These are phyloP conservation scores for Cladobotryum mycophilum DNA, from an alignment of 2,329 filamentous ascomycete genomes.

Conservation along the genomic window DNA sequence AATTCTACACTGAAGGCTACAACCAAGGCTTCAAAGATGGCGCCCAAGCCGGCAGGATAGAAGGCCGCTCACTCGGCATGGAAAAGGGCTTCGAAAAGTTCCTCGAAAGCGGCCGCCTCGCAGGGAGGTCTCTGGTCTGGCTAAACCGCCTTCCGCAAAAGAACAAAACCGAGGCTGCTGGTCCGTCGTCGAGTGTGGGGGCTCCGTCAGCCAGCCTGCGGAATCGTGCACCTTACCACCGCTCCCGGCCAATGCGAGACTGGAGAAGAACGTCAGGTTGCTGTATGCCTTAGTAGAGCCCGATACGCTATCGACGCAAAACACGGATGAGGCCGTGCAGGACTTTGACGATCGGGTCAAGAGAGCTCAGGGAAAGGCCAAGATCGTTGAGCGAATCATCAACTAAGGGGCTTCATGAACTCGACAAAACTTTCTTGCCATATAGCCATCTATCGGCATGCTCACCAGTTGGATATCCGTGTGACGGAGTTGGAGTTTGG, in stretches of 20 bases:
- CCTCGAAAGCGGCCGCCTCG: conserved; percentile 67
- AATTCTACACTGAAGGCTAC: conserved; percentile 81
- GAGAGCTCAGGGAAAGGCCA: conserved; percentile 74
- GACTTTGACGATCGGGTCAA: conserved; percentile 89
- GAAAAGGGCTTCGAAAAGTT: conserved; percentile 95
- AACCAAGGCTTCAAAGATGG: conserved; percentile 70
- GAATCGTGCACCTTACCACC: conserved; percentile 26
- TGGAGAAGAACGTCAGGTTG: conserved; percentile 69
- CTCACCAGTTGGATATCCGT: not conserved
- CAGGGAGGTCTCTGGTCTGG: conserved; percentile 80
- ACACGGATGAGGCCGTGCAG: conserved; percentile 81
- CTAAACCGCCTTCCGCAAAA: conserved; percentile 54
- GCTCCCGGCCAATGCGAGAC: conserved; percentile 54
- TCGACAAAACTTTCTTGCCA: no score
- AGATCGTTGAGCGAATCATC: conserved; percentile 71
- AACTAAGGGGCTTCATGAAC: conserved; percentile 20
- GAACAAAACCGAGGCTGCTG: conserved; percentile 10
- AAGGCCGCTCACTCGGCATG: conserved; percentile 85
- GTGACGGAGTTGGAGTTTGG: conserved; percentile 4
- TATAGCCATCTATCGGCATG: not conserved
- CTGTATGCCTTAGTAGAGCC: conserved; percentile 75
- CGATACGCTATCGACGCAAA: conserved; percentile 68
- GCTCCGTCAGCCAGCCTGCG: conserved; percentile 1
- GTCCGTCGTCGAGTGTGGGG: not conserved
- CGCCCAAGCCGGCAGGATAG: conserved; percentile 67